These are phyloP conservation scores for Endocladia muricata DNA, from an alignment of 31 red algal genomes.

Conservation along the genomic window DNA sequence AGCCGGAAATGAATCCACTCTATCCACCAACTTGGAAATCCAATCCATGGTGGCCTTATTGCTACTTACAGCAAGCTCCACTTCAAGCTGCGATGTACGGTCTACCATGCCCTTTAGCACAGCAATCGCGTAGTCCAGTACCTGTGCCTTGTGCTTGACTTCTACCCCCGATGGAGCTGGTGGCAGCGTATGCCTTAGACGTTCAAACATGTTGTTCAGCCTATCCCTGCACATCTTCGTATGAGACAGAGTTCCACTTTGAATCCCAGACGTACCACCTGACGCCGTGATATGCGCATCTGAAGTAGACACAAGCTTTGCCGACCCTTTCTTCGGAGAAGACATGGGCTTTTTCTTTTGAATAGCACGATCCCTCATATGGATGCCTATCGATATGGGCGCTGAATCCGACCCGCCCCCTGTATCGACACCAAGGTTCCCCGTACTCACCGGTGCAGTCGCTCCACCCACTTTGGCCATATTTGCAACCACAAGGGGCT, in stretches of 20 bases:
- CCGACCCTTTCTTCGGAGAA: not conserved
- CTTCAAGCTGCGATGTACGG: slow-evolving; percentile 64
- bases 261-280: not conserved
- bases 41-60: slow-evolving; percentile 73
- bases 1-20: slow-evolving; percentile 48
- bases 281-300: slow-evolving; percentile 9
- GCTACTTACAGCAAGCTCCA: slow-evolving; percentile 73
- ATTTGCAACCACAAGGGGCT: not conserved
- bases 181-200: slow-evolving; percentile 59
- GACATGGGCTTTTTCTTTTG: slow-evolving; percentile 13
- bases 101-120: slow-evolving; percentile 66
- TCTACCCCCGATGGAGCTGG: slow-evolving; percentile 61
- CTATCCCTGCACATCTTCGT: slow-evolving; percentile 80
- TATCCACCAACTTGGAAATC: slow-evolving; percentile 58
- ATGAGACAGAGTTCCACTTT: slow-evolving; percentile 42
- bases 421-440: not conserved
- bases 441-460: not conserved
- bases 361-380: not conserved
- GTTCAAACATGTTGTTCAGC: slow-evolving; percentile 83
- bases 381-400: too few relatives aligned
- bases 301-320: slow-evolving; percentile 6
- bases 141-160: slow-evolving; percentile 85
- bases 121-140: slow-evolving; percentile 75
- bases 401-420: not conserved
- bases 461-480: not conserved